A percentile compares a stretch with the other conserved stretches of the same genome.
These are phyloP conservation scores for Didymellaceae sp. DNA, from an alignment of 2,329 filamentous ascomycete species.

Conservation along the genomic window DNA sequence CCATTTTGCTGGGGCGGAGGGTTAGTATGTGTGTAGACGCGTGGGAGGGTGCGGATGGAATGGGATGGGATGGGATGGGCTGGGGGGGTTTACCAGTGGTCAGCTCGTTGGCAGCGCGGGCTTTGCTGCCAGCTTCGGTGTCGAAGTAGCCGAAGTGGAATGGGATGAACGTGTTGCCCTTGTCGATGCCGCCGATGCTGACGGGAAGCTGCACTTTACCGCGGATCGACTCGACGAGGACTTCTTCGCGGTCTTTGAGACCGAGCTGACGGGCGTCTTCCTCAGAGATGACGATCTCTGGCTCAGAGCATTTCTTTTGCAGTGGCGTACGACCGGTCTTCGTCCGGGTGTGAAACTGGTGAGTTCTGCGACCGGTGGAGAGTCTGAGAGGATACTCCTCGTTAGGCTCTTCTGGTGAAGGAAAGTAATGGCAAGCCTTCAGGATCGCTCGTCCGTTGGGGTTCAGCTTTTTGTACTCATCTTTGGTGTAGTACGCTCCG, in stretches of 20 bases:
- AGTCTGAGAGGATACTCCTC: constrained; percentile 11
- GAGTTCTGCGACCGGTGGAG: constrained; percentile 10
- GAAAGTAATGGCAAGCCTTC: constrained; percentile 9
- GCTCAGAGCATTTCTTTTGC: constrained; percentile 6
- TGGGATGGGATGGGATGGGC: no score
- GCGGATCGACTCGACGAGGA: constrained; percentile 12
- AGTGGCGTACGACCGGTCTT: constrained; percentile 14
- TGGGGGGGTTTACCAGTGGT: constrained; percentile 9
- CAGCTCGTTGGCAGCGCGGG: constrained; percentile 10
- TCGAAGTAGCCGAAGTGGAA: constrained; percentile 19
- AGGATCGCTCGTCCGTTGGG: constrained; percentile 13
- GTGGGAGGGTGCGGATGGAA: no score
- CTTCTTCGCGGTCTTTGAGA: constrained; percentile 10
- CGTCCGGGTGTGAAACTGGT: constrained; percentile 10
- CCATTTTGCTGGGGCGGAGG: constrained; percentile 9
- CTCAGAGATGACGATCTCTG: constrained; percentile 10
- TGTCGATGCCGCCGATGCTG: constrained; percentile 11
- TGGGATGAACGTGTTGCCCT: constrained; percentile 15
- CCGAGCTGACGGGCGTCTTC: constrained; percentile 3
- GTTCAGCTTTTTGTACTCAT: constrained; percentile 11
- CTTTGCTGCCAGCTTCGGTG: constrained; percentile 5
- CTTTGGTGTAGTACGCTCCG: constrained; percentile 13
- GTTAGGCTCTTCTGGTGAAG: constrained; percentile 13
- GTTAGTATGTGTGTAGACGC: not conserved
- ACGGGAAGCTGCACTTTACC: constrained; percentile 13